Percentiles rank a stretch among this genome's conserved stretches.
These are phyloP conservation scores for Aspergillus sclerotialis DNA, from an alignment of 2,329 filamentous ascomycete species.

Conservation along the genomic window DNA sequence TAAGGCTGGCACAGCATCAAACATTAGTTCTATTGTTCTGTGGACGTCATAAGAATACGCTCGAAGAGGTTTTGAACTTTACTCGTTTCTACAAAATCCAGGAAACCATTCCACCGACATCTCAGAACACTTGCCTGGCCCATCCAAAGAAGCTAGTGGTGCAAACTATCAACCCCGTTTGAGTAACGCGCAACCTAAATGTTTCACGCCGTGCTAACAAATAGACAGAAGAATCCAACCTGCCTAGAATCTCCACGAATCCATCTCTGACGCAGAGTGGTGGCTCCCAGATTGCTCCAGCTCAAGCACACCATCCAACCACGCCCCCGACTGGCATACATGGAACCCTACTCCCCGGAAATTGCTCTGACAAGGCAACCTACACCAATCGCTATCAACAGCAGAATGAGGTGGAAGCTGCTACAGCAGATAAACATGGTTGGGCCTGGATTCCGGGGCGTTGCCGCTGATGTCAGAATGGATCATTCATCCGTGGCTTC, in stretches of 20 bases:
- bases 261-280: not conserved
- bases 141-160: no score
- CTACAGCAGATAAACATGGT: not conserved
- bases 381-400: not conserved
- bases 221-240: not conserved
- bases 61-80: no score
- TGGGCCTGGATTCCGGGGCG: not conserved
- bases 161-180: no score
- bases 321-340: no score
- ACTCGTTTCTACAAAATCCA: no score
- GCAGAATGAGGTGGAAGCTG: not conserved
- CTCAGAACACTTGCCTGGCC: no score
- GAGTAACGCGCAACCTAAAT: no score
- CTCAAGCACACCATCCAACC: not conserved
- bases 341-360: not conserved
- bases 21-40: no score
- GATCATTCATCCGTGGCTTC: no score
- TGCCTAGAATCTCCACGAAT: not conserved
- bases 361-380: not conserved
- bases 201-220: not conserved
- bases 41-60: no score
- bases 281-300: not conserved
- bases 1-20: no score
- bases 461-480: conserved; percentile 1
- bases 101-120: no score